Percentiles rank a stretch among this genome's conserved stretches.
Conservation (phyloP, 2,329 filamentous ascomycete genomes). For the Tolypocladium tropicale region DNA sequence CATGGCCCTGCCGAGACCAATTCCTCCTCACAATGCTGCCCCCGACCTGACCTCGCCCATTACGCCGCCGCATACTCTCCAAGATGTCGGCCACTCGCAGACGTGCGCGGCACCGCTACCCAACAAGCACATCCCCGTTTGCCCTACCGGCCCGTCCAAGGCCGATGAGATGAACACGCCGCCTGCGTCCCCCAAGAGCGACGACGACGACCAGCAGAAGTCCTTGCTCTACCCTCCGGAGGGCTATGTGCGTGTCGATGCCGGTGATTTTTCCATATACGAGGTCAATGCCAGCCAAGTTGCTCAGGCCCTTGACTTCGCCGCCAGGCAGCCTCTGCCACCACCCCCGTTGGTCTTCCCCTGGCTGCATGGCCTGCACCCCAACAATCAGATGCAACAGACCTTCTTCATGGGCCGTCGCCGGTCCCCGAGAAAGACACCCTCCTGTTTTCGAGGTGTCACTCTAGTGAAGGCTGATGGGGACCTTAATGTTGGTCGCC, state of each 20-base stretch:
- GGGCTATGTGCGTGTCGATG: slow-evolving; percentile 40
- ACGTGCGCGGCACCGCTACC: slow-evolving; percentile 44
- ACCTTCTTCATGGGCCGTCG: slow-evolving; percentile 78
- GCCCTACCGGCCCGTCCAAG: slow-evolving; percentile 63
- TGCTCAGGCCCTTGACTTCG: slow-evolving; percentile 63
- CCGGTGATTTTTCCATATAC: slow-evolving; percentile 54
- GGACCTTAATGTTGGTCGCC: slow-evolving; percentile 58
- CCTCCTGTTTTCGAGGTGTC: slow-evolving; percentile 65
- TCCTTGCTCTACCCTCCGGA: slow-evolving; percentile 71
- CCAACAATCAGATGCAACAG: slow-evolving; percentile 78
- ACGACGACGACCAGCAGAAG: slow-evolving; percentile 42
- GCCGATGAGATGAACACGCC: slow-evolving; percentile 48
- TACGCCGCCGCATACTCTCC: slow-evolving; percentile 30
- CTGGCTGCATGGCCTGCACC: slow-evolving; percentile 90
- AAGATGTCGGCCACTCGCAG: slow-evolving; percentile 13
- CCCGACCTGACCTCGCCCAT: slow-evolving; percentile 27
- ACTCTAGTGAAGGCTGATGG: slow-evolving; percentile 85
- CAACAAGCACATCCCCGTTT: slow-evolving; percentile 86
- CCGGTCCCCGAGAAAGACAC: slow-evolving; percentile 58
- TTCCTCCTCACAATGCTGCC: slow-evolving; percentile 33
- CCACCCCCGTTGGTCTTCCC: slow-evolving; percentile 83
- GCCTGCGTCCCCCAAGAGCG: slow-evolving; percentile 53
- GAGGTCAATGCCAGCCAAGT: slow-evolving; percentile 60
- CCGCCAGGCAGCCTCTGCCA: slow-evolving; percentile 71
- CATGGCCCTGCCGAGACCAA: slow-evolving; percentile 40